These are phyloP conservation scores for Pseudocercospora cruenta DNA, from an alignment of 2,329 filamentous ascomycete genomes.

Conservation along the genomic window DNA sequence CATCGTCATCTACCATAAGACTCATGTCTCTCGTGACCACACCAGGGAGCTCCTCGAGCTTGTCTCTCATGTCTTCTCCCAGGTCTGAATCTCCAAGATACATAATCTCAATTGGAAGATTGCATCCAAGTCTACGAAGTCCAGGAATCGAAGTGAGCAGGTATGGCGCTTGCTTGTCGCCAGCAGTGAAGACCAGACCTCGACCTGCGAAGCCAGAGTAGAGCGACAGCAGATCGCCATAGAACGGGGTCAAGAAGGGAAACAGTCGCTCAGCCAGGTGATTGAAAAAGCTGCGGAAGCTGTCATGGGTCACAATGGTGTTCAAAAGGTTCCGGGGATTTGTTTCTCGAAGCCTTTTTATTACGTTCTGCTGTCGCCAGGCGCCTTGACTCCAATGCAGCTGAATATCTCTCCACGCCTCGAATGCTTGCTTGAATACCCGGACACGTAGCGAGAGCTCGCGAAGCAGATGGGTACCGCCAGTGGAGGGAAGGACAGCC, in stretches of 20 bases:
- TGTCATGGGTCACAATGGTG: slow-evolving; percentile 46
- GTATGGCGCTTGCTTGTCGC: slow-evolving; percentile 49
- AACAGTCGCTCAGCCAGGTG: slow-evolving; percentile 46
- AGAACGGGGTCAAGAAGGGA: slow-evolving; percentile 48
- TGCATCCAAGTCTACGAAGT: slow-evolving; percentile 44
- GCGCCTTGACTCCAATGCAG: slow-evolving; percentile 1
- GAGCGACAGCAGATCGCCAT: slow-evolving; percentile 50
- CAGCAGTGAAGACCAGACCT: slow-evolving; percentile 52
- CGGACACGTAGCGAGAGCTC: slow-evolving; percentile 23
- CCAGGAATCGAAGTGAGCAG: slow-evolving; percentile 49
- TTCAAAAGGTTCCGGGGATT: slow-evolving; percentile 8
- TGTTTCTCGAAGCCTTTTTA: slow-evolving; percentile 15
- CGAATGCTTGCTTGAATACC: slow-evolving; percentile 21
- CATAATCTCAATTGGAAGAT: slow-evolving; percentile 46
- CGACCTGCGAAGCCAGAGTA: slow-evolving; percentile 43
- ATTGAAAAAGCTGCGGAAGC: slow-evolving; percentile 46
- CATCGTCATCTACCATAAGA: slow-evolving; percentile 50
- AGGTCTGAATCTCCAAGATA: slow-evolving; percentile 51
- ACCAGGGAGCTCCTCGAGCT: slow-evolving; percentile 48
- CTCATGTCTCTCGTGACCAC: slow-evolving; percentile 51
- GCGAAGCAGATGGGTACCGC: slow-evolving; percentile 20
- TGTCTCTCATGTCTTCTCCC: slow-evolving; percentile 46
- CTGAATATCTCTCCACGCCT: slow-evolving; percentile 25
- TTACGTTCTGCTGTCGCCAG: slow-evolving; percentile 14
- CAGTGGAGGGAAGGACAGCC: slow-evolving; percentile 20